Base-by-base conservation (phyloP, 495 filamentous ascomycete genomes). In the Hypoxylon lienhwacheense region DNA sequence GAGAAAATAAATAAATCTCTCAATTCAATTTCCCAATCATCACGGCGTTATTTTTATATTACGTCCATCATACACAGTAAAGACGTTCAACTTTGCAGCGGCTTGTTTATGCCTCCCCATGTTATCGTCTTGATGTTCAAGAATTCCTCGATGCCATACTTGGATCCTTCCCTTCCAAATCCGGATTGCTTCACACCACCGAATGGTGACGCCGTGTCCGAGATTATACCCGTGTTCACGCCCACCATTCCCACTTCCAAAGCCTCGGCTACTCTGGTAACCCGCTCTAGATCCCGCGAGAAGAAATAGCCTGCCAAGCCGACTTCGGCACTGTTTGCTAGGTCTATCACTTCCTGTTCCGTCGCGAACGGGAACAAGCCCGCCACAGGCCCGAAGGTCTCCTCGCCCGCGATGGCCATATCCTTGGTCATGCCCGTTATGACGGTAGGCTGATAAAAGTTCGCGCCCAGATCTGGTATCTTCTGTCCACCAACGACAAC, bases 111-210 rank as follows among this genome's bases (percentile, higher is more conserved):
- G 1, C 88, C 87, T 6, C 89, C 91, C 66, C 88, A 81, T 4
- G 89, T 93, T 28, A 96, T 82, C 74, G 82, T 93, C 79, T 98
- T 98, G 33, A 86, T 88, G 42, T 81, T 72, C 65, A 86, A 79
- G 69, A 95, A 98, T 72, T 97, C 93, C 7, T 87, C 88, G 60
- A 95, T 86, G 11, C 93, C 93, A 66, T 95, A 90, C 70, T 86
- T 86, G 69, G 87, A 91, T 25, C 93, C 93, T 72, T 98, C 92
- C 25, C 91, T 71, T 14, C 93, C 92, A 59, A 97, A 97, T 3
- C 92, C 92, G 65, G 86, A 90, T 70, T 89, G 78, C 71, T 98
- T 98, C 12, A 98, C 89, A 49, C 92, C 93, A 14, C 92, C 93
- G 66, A 97, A 98, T 47, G 89, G 89, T 52, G 86, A 74, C 1